phyloP scores from a whole-genome alignment of 164 flowering plant genomes.

The Berberis thunbergii region DNA sequence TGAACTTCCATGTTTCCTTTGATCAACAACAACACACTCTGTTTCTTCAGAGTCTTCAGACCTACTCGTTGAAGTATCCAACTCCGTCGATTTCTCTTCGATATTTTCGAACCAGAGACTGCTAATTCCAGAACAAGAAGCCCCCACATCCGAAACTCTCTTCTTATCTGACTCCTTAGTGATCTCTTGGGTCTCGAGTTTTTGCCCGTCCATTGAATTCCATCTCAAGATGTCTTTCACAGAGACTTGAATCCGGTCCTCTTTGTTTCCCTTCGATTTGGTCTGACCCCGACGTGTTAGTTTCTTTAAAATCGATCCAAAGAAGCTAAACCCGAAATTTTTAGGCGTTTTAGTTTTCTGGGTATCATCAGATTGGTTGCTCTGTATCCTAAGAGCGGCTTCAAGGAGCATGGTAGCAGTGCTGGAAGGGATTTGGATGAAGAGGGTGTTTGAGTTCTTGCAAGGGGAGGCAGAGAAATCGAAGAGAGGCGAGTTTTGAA shows the following conservation, averaged over 20 bases:
- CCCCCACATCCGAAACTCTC: constrained; percentile 15
- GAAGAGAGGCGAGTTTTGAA: constrained; percentile 39
- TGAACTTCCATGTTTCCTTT: constrained; percentile 8
- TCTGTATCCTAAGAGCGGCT: constrained; percentile 61
- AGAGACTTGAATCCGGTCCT: constrained; percentile 14
- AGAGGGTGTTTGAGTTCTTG: constrained; percentile 25
- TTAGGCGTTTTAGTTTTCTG: constrained; percentile 21
- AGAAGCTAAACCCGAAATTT: constrained; percentile 33
- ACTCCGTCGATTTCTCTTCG: constrained; percentile 46
- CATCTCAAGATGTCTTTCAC: constrained; percentile 26
- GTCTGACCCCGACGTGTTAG: constrained; percentile 27
- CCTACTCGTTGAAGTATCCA: constrained; percentile 31
- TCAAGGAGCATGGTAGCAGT: constrained; percentile 65
- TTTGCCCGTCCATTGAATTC: constrained; percentile 24
- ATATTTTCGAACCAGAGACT: constrained; percentile 52
- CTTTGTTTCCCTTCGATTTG: constrained; percentile 13
- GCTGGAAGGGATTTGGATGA: constrained; percentile 55
- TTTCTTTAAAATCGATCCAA: constrained; percentile 54
- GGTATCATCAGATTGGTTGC: constrained; percentile 17
- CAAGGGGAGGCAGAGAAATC: constrained; percentile 25
- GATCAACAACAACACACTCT: constrained; percentile 7
- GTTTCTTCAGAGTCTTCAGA: constrained; percentile 23
- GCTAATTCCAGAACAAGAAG: constrained; percentile 31
- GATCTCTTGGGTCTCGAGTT: neutral
- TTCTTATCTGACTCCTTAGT: constrained; percentile 7